These are phyloP conservation scores for Arabidopsis arenosa DNA, from an alignment of 345 rosid species.

Conservation along the genomic window DNA sequence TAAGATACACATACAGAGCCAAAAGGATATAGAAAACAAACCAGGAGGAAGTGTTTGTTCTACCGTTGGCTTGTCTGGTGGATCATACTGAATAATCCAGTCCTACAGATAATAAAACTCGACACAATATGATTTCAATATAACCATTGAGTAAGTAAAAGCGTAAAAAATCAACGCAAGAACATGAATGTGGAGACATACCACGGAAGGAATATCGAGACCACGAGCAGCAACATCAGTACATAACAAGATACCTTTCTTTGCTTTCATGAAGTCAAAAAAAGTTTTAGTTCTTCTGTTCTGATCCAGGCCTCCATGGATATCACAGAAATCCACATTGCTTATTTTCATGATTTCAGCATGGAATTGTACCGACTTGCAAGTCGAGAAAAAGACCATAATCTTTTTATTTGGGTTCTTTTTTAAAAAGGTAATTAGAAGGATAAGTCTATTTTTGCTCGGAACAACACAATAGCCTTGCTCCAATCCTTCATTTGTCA, in stretches of 20 bases:
- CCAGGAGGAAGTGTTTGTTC: not conserved
- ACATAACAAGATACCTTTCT: constrained; percentile 92
- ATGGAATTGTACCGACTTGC: constrained; percentile 92
- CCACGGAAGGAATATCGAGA: constrained; percentile 98
- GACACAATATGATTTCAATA: constrained; percentile 10
- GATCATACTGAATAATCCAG: constrained; percentile 98
- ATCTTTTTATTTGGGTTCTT: constrained; percentile 88
- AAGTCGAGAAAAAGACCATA: constrained; percentile 99
- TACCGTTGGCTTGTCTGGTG: constrained; percentile 97
- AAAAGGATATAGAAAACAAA: not conserved
- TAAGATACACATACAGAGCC: constrained; percentile 1
- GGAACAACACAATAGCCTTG: constrained; percentile 95
- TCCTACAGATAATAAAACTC: constrained; percentile 58
- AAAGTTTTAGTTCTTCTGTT: constrained; percentile 91
- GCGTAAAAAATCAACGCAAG: not conserved
- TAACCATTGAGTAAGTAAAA: not conserved
- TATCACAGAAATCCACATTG: constrained; percentile 77
- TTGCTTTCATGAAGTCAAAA: constrained; percentile 89
- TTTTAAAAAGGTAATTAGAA: constrained; percentile 88
- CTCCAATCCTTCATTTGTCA: constrained; percentile 93
- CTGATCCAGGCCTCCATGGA: constrained; percentile 96
- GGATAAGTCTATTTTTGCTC: constrained; percentile 79
- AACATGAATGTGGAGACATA: constrained; percentile 39
- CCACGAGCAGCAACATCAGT: constrained; percentile 99
- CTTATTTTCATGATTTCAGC: constrained; percentile 82